phyloP scores from a whole-genome alignment of 192 early-diverging fungal species.

The Gigaspora rosea region DNA sequence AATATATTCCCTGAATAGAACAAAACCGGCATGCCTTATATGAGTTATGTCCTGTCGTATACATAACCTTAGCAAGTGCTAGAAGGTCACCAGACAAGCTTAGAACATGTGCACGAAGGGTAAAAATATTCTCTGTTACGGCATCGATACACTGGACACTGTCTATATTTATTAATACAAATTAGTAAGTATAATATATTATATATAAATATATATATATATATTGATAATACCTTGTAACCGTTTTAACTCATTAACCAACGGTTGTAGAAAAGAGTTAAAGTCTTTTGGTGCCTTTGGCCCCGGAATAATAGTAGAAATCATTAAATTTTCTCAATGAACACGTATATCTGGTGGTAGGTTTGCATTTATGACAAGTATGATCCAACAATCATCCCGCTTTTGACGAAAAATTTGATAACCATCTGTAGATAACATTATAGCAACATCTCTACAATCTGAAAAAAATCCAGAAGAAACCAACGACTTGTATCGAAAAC shows the following conservation, averaged over 20 bases:
- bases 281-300: not conserved
- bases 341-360: not conserved
- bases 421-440: not conserved
- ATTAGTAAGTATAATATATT: no score
- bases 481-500: not conserved
- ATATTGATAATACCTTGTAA: not conserved
- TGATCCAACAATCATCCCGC: not conserved
- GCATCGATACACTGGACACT: not conserved
- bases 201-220: no score
- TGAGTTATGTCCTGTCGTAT: not conserved
- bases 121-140: not conserved
- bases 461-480: not conserved
- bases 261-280: not conserved
- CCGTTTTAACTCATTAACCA: not conserved
- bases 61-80: not conserved
- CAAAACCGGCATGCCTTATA: not conserved
- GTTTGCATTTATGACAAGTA: not conserved
- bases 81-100: not conserved
- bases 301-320: not conserved
- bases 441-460: not conserved
- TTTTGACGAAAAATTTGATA: constrained; percentile 1
- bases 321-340: not conserved
- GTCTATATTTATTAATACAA: not conserved
- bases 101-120: not conserved
- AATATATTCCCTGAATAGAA: not conserved